Evolutionary conservation across 768 basidiomycete species (phyloP).

Genomic region (Rhodotorula babjevae): DNA sequence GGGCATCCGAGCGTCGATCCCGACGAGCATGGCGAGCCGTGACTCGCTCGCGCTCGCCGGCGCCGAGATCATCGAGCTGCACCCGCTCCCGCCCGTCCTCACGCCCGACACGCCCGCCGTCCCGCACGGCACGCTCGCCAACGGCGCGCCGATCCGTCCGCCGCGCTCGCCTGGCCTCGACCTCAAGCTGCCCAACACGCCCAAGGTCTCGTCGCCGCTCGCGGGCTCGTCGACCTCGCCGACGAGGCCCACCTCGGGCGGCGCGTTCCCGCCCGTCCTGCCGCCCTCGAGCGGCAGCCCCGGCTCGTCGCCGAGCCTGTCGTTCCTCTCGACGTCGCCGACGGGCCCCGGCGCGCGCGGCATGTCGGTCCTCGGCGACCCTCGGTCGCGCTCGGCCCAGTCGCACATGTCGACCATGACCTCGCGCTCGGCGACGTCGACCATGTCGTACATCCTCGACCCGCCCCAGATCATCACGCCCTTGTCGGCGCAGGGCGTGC

Average conservation of each 20-base stretch:
- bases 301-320: background rate
- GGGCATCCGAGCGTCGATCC: conserved; percentile 16
- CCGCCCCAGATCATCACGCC: conserved; percentile 45
- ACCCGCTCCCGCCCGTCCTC: conserved; percentile 34
- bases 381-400: background rate
- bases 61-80: conserved; percentile 32
- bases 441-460: conserved; percentile 44
- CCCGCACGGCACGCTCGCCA: conserved; percentile 21
- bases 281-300: conserved; percentile 1
- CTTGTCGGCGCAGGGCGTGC: conserved; percentile 24
- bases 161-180: conserved; percentile 43
- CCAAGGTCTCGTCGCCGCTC: conserved; percentile 1
- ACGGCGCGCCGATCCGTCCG: conserved; percentile 40
- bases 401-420: conserved; percentile 34
- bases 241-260: background rate
- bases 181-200: conserved; percentile 37
- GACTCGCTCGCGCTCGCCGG: conserved; percentile 33
- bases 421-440: conserved; percentile 29
- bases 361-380: conserved; percentile 29
- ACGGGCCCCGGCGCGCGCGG: conserved; percentile 4
- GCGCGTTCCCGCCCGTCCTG: conserved; percentile 8
- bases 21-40: conserved; percentile 34
- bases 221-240: conserved; percentile 14
- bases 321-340: conserved; percentile 1
- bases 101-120: conserved; percentile 24